A percentile compares a stretch with the other conserved stretches of the same genome.
phyloP scores from a whole-genome alignment of 192 early-diverging fungal species.

The Backusella sp. region DNA sequence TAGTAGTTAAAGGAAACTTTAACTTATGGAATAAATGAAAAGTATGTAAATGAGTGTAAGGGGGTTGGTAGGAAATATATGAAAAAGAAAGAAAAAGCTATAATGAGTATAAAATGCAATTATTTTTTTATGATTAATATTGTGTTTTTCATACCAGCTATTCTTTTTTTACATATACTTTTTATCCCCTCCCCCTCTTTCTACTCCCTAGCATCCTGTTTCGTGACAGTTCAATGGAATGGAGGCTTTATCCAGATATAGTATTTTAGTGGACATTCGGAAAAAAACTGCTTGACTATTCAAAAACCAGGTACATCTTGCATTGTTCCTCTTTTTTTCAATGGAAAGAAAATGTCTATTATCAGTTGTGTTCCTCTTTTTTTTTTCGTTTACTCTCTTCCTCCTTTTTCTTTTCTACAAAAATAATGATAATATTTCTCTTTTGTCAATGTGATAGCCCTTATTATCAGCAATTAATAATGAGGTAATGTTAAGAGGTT shows the following conservation, averaged over 20 bases:
- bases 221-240: not conserved
- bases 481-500: not conserved
- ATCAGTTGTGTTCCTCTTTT: not conserved
- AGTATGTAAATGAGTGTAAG: not conserved
- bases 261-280: not conserved
- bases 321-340: not conserved
- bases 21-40: not conserved
- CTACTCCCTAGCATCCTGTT: constrained; percentile 1
- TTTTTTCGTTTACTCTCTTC: not conserved
- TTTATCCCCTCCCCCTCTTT: not conserved
- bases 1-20: not conserved
- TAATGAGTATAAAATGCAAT: not conserved
- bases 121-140: constrained; percentile 6
- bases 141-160: constrained; percentile 3
- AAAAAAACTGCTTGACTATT: not conserved
- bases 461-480: not conserved
- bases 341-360: not conserved
- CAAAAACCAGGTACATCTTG: not conserved
- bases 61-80: constrained; percentile 3
- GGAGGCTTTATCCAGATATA: not conserved
- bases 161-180: constrained; percentile 4
- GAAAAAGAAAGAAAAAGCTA: not conserved
- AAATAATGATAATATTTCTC: not conserved
- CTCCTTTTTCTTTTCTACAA: not conserved
- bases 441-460: not conserved